A percentile compares a stretch with the other conserved stretches of the same genome.
Evolutionary conservation across 768 basidiomycete species (phyloP).

Genomic region (Pleurotus ostreatus): DNA sequence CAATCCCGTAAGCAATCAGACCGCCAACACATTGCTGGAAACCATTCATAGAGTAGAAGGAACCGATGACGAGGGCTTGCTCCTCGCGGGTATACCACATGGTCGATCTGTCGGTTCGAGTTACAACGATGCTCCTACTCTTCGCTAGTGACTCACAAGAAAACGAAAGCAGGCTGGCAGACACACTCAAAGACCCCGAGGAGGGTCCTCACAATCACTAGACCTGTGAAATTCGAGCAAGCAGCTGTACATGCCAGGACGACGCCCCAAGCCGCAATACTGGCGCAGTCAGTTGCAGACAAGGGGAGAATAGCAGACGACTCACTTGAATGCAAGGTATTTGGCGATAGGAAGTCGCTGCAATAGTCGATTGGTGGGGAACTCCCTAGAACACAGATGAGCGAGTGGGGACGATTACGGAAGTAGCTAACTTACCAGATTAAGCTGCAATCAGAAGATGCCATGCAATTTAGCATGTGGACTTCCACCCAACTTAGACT

Average conservation of each 20-base stretch:
- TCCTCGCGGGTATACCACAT: slow-evolving; percentile 53
- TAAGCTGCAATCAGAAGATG: background rate
- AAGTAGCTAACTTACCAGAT: background rate
- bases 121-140: background rate
- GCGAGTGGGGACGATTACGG: background rate
- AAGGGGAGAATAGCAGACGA: background rate
- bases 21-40: slow-evolving; percentile 47
- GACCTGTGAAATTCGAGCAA: slow-evolving; percentile 38
- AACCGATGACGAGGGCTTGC: slow-evolving; percentile 41
- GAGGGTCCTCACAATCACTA: slow-evolving; percentile 43
- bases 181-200: slow-evolving; percentile 45
- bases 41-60: slow-evolving; percentile 44
- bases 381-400: slow-evolving; percentile 36
- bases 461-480: background rate
- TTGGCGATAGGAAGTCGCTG: slow-evolving; percentile 48
- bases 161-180: slow-evolving; percentile 43
- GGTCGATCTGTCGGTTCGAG: slow-evolving; percentile 27
- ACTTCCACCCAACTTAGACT: background rate
- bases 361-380: slow-evolving; percentile 44
- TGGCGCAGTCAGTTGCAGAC: slow-evolving; percentile 8
- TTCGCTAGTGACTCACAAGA: background rate
- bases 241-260: slow-evolving; percentile 46
- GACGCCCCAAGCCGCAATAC: slow-evolving; percentile 39
- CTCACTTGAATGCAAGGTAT: slow-evolving; percentile 40
- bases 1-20: slow-evolving; percentile 45